Base-by-base conservation (phyloP, 1,284 basidiomycete species). In the Ganoderma lingzhi region DNA sequence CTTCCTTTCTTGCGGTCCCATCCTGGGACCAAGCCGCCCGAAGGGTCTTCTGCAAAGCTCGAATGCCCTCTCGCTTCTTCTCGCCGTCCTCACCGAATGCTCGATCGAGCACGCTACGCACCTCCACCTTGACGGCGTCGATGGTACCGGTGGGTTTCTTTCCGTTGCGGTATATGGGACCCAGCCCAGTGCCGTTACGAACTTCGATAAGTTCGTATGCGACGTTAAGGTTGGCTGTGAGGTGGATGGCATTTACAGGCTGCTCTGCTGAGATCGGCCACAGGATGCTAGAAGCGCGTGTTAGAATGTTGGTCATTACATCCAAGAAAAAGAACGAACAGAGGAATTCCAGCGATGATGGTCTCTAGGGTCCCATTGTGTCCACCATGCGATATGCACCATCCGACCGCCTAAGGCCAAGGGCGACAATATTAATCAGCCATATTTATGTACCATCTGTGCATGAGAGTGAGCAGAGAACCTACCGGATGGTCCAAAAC, bases 151-250 rank as follows among this genome's bases (percentile, higher is more conserved):
- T 56, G 6, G 53, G 53, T 3, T 17, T 56, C 53, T 56, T 56
- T 14, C 53, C 53, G 17, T 30, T 56, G 30, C 53, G 53, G 30
- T 56, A 56, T 14, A 56, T 56, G 30, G 28, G 53, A 6, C 53
- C 53, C 17, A 56, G 53, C 8, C 74, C 74, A 9, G 39, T 2
- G 5, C 73, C 73, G 5, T 71, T 73, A 17, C 75, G 73, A 0
- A 76, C 76, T 65, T 76, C 71, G 32, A 76, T 42, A 28, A 77
- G 65, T 64, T 77, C 74, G 64, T 73, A 77, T 6, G 75, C 76
- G 17, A 75, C 72, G 44, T 74, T 60, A 30, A 74, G 71, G 44
- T 42, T 71, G 17, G 70, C 64, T 12, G 70, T 64, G 8, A 75
- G 62, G 56, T 72, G 64, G 2, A 72, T 67, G 39, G 75, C 73